These are phyloP conservation scores for Apophysomyces trapeziformis DNA, from an alignment of 371 early-diverging fungal genomes.

Conservation along the genomic window DNA sequence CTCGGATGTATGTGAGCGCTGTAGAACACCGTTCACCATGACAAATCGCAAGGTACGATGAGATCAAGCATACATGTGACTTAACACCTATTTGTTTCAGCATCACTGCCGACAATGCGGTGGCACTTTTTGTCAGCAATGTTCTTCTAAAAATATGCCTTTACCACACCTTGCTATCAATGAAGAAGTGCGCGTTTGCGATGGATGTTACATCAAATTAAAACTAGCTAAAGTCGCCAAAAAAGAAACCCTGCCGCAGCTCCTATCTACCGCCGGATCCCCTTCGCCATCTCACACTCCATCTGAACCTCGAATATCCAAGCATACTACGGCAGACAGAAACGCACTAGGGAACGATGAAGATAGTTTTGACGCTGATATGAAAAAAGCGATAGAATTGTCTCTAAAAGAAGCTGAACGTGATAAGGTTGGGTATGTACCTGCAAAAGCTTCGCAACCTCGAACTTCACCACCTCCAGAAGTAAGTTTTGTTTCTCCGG, in stretches of 20 bases:
- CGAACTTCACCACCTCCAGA: not conserved
- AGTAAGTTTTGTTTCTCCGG: not conserved
- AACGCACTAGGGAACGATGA: conserved; percentile 15
- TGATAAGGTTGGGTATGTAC: conserved; percentile 19
- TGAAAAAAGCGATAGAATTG: conserved; percentile 88
- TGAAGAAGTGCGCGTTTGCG: conserved; percentile 93
- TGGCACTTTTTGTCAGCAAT: conserved; percentile 88
- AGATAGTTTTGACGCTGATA: conserved; percentile 79
- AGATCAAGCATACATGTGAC: not conserved
- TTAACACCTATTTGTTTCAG: conserved; percentile 22
- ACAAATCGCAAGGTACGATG: conserved; percentile 83
- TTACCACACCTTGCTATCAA: conserved; percentile 90
- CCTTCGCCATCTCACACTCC: not conserved
- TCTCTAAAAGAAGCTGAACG: conserved; percentile 83
- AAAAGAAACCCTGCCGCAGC: conserved; percentile 18
- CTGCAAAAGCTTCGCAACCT: conserved; percentile 15
- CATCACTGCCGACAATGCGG: conserved; percentile 99
- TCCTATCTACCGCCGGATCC: conserved; percentile 7
- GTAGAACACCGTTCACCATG: conserved; percentile 89
- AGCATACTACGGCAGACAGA: not conserved
- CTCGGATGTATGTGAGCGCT: conserved; percentile 91
- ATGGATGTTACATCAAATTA: conserved; percentile 80
- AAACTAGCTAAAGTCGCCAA: conserved; percentile 53
- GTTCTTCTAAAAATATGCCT: conserved; percentile 84
- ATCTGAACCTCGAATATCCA: not conserved